Conservation (phyloP, 345 rosid species). For the Aquilaria malaccensis region DNA sequence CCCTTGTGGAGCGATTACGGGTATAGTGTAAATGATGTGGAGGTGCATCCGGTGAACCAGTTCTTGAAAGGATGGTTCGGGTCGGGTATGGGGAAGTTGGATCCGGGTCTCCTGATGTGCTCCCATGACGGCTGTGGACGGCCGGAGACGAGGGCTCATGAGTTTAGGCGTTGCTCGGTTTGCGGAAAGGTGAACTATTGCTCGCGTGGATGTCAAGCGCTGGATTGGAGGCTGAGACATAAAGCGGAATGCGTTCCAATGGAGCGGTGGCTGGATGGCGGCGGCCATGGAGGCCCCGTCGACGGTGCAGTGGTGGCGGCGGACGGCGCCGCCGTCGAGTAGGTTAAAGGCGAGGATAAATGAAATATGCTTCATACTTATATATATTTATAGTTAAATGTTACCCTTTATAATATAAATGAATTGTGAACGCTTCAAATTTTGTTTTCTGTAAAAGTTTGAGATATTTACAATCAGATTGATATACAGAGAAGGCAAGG, state of each 20-base stretch:
- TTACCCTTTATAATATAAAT: too few species aligned
- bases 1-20: conserved; percentile 29
- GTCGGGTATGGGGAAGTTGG: conserved; percentile 16
- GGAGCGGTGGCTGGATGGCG: conserved; percentile 33
- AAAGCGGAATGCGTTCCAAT: conserved; percentile 52
- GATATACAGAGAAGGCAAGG: too few species aligned
- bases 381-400: too few species aligned
- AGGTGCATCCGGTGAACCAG: conserved; percentile 40
- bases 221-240: conserved; percentile 71
- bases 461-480: too few species aligned
- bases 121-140: conserved; percentile 49
- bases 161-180: conserved; percentile 70
- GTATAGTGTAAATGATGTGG: conserved; percentile 24
- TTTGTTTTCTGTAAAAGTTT: too few species aligned
- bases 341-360: too few species aligned
- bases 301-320: conserved; percentile 2
- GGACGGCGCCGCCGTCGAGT: background rate
- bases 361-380: too few species aligned
- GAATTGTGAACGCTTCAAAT: too few species aligned
- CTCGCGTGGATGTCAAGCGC: conserved; percentile 79
- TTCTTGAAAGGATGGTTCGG: conserved; percentile 47
- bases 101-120: conserved; percentile 24
- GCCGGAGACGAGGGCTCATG: conserved; percentile 73
- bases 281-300: conserved; percentile 20
- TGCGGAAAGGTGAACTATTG: conserved; percentile 76